phyloP scores from a whole-genome alignment of 2,329 filamentous ascomycete genomes.

The Colletotrichum sublineola region DNA sequence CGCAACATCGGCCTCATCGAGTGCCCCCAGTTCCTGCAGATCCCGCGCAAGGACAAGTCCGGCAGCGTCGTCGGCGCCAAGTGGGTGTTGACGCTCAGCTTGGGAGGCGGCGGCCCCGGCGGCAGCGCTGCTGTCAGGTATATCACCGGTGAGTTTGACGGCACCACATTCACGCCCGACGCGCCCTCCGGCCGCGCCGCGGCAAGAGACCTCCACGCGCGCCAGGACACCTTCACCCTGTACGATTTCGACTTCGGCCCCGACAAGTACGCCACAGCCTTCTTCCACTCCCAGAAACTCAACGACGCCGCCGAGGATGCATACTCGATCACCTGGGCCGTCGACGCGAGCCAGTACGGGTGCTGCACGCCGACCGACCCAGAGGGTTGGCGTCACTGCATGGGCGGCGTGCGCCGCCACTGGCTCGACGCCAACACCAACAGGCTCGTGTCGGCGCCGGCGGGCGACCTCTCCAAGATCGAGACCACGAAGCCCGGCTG shows the following conservation, averaged over 20 bases:
- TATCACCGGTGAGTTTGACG: constrained; percentile 41
- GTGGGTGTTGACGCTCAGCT: constrained; percentile 40
- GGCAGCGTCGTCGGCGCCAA: constrained; percentile 36
- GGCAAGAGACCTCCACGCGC: background rate
- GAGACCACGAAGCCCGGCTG: constrained; percentile 38
- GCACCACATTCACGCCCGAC: constrained; percentile 39
- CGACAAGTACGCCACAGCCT: constrained; percentile 54
- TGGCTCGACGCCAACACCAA: constrained; percentile 41
- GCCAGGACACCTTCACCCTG: constrained; percentile 42
- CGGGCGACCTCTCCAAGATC: constrained; percentile 34
- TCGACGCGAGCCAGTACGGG: constrained; percentile 52
- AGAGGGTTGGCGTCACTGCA: constrained; percentile 50
- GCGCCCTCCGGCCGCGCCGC: constrained; percentile 2
- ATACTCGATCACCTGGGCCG: constrained; percentile 53
- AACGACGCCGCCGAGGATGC: constrained; percentile 43
- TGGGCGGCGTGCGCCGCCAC: constrained; percentile 40
- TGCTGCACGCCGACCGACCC: constrained; percentile 48
- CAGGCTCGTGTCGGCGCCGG: constrained; percentile 38
- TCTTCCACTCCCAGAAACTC: constrained; percentile 45
- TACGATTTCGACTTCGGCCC: constrained; percentile 53
- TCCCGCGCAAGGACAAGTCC: constrained; percentile 64
- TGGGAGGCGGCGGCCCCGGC: constrained; percentile 35
- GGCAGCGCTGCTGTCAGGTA: constrained; percentile 40
- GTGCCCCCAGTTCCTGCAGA: constrained; percentile 52
- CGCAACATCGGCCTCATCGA: constrained; percentile 59